Evolutionary conservation across 495 filamentous ascomycete genomes (phyloP).

Genomic region (Collariella sp.): DNA sequence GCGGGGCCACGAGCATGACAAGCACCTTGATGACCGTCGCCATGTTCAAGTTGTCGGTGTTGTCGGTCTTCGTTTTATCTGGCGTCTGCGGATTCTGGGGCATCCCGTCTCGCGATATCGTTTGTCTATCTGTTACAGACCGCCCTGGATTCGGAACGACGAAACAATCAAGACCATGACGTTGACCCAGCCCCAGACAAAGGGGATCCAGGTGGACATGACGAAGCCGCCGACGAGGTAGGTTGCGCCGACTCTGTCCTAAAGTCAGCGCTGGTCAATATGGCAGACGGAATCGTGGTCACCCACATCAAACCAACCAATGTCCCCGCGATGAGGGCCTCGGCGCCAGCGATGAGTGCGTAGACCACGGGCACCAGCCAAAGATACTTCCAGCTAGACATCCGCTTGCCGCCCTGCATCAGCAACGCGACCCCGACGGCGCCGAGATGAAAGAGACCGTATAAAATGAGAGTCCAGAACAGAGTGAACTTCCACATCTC

Average conservation of each 20-base stretch:
- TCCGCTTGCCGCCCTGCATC: slow-evolving; percentile 53
- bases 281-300: not conserved
- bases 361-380: slow-evolving; percentile 73
- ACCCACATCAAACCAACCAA: slow-evolving; percentile 83
- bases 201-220: slow-evolving; percentile 97
- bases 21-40: too few relatives aligned
- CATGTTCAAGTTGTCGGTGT: too few relatives aligned
- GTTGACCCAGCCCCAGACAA: slow-evolving; percentile 89
- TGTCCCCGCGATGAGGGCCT: slow-evolving; percentile 80
- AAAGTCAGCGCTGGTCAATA: slow-evolving; percentile 19
- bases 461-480: slow-evolving; percentile 74
- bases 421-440: slow-evolving; percentile 64
- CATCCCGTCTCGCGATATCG: not conserved
- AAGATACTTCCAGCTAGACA: slow-evolving; percentile 60
- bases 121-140: slow-evolving; percentile 39
- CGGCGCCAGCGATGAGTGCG: slow-evolving; percentile 61
- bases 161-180: slow-evolving; percentile 82
- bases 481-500: slow-evolving; percentile 93
- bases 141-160: slow-evolving; percentile 93
- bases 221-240: slow-evolving; percentile 81
- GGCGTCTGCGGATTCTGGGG: too few relatives aligned
- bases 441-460: slow-evolving; percentile 56
- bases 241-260: slow-evolving; percentile 66
- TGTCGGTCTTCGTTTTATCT: too few relatives aligned
- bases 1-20: not conserved